Evolutionary conservation across 1,284 basidiomycete species (phyloP), one percentile per base, ranked within the genome.

Genomic region (Melampsora abietis-canadensis): DNA sequence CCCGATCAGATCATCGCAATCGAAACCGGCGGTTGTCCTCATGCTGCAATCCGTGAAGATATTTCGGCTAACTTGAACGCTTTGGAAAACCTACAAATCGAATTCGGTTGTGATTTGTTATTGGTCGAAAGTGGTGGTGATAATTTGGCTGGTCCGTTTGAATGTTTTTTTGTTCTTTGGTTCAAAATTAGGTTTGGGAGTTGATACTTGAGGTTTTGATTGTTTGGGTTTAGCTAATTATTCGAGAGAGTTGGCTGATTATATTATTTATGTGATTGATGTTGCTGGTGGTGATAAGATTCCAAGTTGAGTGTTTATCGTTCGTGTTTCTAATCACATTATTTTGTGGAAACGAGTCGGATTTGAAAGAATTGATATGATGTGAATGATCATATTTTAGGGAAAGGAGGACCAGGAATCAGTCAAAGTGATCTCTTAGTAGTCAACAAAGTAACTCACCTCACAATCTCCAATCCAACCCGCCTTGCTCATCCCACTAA

Each of bases 41-140:
- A 82, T 76, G 81, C 81, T 12, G 81, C 79, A 0, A 80, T 79
- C 75, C 80, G 95, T 75, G 95, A 98, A 83, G 95, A 98, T 81
- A 97, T 98, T 80, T 92, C 90, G 47, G 94, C 95, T 64, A 98
- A 98, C 82, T 87, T 98, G 85, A 92, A 92, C 76, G 94, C 94
- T 19, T 85, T 98, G 37, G 94, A 98, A 82, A 90, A 91, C 40
- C 86, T 98, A n/a, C 94, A 97, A 81, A 90, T 90, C n/a, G 90
- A 92, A 82, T 84, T 82, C 70, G 76, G 75, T 31, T 82, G 82
- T 68, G 81, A 84, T 72, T 70, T 83, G 1, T 78, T 83, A 8
- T 59, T 78, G 8, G 94, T 98, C 14, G 95, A 98, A 83, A 92
- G 89, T 77, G 95, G 95, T 48, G 95, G 94, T 17, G 95, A 98